These are phyloP conservation scores for Fibroporia radiculosa DNA, from an alignment of 768 basidiomycete species.

Conservation along the genomic window DNA sequence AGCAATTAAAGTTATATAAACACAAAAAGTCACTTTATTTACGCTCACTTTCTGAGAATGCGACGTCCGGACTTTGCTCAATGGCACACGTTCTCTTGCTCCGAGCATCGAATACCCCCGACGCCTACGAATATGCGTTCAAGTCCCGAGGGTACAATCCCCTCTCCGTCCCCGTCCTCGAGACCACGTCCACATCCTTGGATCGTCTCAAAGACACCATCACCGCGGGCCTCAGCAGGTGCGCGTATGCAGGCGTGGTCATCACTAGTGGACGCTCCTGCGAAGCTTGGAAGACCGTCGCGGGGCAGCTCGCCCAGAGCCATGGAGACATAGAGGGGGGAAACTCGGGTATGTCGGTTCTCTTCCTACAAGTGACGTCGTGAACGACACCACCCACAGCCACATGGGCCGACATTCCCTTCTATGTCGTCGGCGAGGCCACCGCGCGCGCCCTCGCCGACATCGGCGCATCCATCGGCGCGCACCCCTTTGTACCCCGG, in stretches of 20 bases:
- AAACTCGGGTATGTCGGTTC: constrained; percentile 2
- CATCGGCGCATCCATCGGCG: constrained; percentile 21
- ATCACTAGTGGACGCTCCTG: constrained; percentile 74
- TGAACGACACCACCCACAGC: constrained; percentile 13
- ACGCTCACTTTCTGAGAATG: too few relatives aligned
- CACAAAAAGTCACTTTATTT: too few relatives aligned
- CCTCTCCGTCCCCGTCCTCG: constrained; percentile 62
- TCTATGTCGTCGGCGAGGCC: constrained; percentile 71
- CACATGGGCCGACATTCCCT: constrained; percentile 53
- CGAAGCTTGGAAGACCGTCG: constrained; percentile 57
- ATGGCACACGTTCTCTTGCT: constrained; percentile 39
- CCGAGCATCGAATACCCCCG: constrained; percentile 31
- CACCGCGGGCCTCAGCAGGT: constrained; percentile 25
- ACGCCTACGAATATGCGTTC: constrained; percentile 56
- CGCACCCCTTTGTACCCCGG: constrained; percentile 22
- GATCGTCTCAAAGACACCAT: constrained; percentile 37
- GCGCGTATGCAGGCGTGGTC: constrained; percentile 49
- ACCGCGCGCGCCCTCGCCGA: constrained; percentile 44
- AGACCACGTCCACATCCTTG: constrained; percentile 51
- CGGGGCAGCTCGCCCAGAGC: constrained; percentile 17
- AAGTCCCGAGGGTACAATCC: constrained; percentile 39
- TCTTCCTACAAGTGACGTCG: not conserved
- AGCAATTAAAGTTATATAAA: too few relatives aligned
- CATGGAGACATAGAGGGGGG: not conserved
- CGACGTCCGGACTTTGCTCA: too few relatives aligned